These are phyloP conservation scores for Trichosporon faecale DNA, from an alignment of 1,284 basidiomycete genomes.

Conservation along the genomic window DNA sequence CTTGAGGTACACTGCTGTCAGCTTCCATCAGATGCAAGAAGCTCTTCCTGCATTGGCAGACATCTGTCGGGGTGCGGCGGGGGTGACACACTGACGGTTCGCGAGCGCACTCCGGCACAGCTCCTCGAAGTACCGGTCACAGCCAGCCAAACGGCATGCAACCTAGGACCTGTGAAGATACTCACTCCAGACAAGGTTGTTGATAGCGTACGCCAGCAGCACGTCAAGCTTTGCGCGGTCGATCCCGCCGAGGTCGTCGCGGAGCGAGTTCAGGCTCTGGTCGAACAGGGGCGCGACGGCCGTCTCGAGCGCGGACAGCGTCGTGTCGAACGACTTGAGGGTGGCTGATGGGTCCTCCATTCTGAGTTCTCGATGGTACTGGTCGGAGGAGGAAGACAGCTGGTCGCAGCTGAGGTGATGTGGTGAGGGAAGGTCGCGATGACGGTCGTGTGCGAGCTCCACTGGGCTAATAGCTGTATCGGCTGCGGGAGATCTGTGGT, in stretches of 20 bases:
- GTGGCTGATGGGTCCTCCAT: slow-evolving; percentile 22
- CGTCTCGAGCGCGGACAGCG: slow-evolving; percentile 21
- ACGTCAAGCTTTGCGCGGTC: slow-evolving; percentile 47
- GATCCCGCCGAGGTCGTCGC: slow-evolving; percentile 16
- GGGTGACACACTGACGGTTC: too few relatives aligned
- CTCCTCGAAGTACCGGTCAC: too few relatives aligned
- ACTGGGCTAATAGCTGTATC: too few relatives aligned
- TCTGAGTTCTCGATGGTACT: not conserved
- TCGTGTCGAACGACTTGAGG: slow-evolving; percentile 13
- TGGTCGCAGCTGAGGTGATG: not conserved
- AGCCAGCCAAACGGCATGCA: not conserved
- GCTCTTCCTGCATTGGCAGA: too few relatives aligned
- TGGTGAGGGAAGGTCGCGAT: not conserved
- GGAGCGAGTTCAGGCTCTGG: slow-evolving; percentile 13
- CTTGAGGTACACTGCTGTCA: slow-evolving; percentile 45
- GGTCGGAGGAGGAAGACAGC: not conserved
- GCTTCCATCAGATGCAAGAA: not conserved
- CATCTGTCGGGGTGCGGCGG: too few relatives aligned
- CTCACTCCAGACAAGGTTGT: slow-evolving; percentile 50
- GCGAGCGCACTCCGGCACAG: too few relatives aligned
- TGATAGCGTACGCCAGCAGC: slow-evolving; percentile 40
- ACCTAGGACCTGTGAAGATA: not conserved
- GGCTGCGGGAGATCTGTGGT: too few relatives aligned
- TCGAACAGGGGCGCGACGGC: slow-evolving; percentile 21
- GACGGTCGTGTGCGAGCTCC: too few relatives aligned